Conservation (phyloP, 116 monocot species). For the Phalaenopsis hybrid region DNA sequence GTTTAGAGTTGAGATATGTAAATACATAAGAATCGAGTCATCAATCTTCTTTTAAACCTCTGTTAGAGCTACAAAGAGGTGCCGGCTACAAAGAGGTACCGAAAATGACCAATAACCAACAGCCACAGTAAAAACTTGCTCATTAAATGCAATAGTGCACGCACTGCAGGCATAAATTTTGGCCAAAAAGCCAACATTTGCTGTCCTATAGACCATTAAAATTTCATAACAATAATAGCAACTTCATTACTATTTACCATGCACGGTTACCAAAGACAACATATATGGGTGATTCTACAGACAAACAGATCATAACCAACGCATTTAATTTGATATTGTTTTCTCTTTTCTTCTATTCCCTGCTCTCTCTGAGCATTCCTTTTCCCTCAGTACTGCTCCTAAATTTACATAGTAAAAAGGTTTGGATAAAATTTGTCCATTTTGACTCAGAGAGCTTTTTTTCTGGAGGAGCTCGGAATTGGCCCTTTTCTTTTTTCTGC, state of each 20-base stretch:
- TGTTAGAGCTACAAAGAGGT: background rate
- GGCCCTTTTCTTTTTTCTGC: too few species aligned
- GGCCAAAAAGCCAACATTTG: background rate
- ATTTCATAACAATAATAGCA: background rate
- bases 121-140: background rate
- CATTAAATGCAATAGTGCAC: background rate
- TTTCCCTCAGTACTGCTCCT: background rate
- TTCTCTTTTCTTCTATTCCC: background rate
- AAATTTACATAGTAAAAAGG: background rate
- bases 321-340: background rate
- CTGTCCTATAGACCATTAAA: background rate
- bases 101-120: constrained; percentile 3
- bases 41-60: background rate
- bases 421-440: background rate
- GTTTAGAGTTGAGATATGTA: too few species aligned
- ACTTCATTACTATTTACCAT: background rate
- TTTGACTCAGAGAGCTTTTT: background rate
- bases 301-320: background rate
- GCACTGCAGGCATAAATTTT: background rate
- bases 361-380: background rate
- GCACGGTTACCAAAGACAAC: background rate
- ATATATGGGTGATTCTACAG: background rate
- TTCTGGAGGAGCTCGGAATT: too few species aligned
- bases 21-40: background rate
- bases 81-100: background rate